Evolutionary conservation across 495 filamentous ascomycete genomes (phyloP).

Genomic region (Hypoxylon perforatum): DNA sequence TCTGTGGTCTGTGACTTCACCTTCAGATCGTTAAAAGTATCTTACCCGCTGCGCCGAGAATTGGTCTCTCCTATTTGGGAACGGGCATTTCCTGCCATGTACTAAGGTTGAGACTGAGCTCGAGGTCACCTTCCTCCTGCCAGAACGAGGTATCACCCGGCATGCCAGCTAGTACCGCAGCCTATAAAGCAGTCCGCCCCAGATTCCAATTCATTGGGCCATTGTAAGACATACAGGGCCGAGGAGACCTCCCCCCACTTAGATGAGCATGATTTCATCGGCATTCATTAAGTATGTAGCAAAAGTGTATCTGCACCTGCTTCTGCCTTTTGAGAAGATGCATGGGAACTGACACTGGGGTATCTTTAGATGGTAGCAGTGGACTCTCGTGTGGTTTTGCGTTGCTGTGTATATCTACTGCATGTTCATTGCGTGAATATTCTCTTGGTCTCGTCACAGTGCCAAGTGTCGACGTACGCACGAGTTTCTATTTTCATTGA

Average conservation of each 20-base stretch:
- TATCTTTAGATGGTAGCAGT: neutral
- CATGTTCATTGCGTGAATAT: neutral
- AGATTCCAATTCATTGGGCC: constrained; percentile 17
- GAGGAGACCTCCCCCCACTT: constrained; percentile 13
- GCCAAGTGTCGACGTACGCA: neutral
- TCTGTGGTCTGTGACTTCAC: constrained; percentile 12
- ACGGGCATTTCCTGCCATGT: constrained; percentile 1
- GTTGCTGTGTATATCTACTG: neutral
- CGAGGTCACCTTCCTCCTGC: neutral
- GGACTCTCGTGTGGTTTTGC: neutral
- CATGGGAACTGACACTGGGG: neutral
- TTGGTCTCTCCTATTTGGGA: constrained; percentile 1
- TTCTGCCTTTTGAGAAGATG: constrained; percentile 1
- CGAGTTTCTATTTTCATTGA: neutral
- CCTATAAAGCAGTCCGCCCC: constrained; percentile 5
- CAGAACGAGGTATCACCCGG: constrained; percentile 5
- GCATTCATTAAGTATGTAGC: neutral
- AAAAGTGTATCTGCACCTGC: constrained; percentile 9
- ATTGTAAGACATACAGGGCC: constrained; percentile 9
- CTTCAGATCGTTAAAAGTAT: constrained; percentile 2
- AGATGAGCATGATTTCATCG: neutral
- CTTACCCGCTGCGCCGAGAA: constrained; percentile 13
- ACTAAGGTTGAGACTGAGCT: constrained; percentile 25
- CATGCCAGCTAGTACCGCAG: constrained; percentile 12
- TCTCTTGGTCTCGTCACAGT: neutral